Evolutionary conservation across 2,329 filamentous ascomycete genomes (phyloP), one percentile per base, ranked within the genome.

Genomic region (Ascochyta viciae-villosae): DNA sequence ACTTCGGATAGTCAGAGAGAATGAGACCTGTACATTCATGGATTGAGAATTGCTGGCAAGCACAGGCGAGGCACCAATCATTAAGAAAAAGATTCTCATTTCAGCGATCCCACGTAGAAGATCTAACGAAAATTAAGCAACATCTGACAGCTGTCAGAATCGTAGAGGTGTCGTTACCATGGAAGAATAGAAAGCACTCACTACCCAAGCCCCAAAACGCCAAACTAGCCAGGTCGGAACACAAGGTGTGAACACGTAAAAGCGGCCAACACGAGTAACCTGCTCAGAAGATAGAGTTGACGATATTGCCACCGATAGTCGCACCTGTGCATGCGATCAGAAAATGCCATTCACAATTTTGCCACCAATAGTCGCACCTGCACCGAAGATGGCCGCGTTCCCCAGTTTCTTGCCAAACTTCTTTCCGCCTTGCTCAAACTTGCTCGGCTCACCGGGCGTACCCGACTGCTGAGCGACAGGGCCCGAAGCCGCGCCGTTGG

Each of bases 331-430:
- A 93, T 70, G 27, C 45, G 33, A 50, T 49, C 51, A 69, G 34
- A 69, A 69, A 42, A 69, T 67, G 29, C 62, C 61, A 29, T 69
- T 69, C 65, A 96, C 92, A 72, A 96, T 87, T 73, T 96, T 95
- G 65, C 89, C 86, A 72, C 93, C 93, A 62, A 96, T 89, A 1
- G 91, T 95, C 44, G 94, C 93, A 76, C 94, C 93, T 43, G 94
- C 94, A 75, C 94, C 94, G 69, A 96, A 96, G 65, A 97, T 92
- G 26, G 92, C 92, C 40, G 86, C 86, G 74, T 89, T 88, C 31
- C 94, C 94, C 71, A 94, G 76, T 83, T 97, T 98, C 86, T 96
- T 96, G 64, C 94, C 93, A 77, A 97, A 90, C 80, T 97, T 97
- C 87, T 96, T 96, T 52, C 91, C 92, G 52, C 87, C 85, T 76